Evolutionary conservation across 768 basidiomycete species (phyloP), one percentile per base, ranked within the genome.

Genomic region (Collybia sp.): DNA sequence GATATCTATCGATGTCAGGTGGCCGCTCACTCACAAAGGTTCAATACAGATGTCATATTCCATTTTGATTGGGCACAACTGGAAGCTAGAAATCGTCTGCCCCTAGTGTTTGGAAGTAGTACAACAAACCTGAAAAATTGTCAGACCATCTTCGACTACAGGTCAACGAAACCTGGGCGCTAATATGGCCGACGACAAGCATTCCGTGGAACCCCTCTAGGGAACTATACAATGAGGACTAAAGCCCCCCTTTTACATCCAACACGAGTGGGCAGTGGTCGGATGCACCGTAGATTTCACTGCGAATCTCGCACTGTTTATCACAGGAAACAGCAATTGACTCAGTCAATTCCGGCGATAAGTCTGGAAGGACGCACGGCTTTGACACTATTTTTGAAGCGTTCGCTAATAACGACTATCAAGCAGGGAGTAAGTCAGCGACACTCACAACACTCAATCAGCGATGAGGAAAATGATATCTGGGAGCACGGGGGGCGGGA

Each of bases 241-340:
- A 71, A n/a, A 68, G 46, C 6, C 48, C 60, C 11, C 75, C 77
- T 25, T 77, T 73, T 40, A 91, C 72, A 58, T 94, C 92, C 66
- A 93, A 64, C 11, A 88, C 78, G 13, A 93, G 62, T 5, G 92
- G 92, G 51, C 86, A 78, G 59, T 93, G 90, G 57, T 93, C 91
- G 20, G 88, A 91, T 30, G 88, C 90, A 11, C 91, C 90, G 44
- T 88, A 93, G 42, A 91, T 86, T 56, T 89, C 88, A 51, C 76
- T 77, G 34, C 91, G 73, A 46, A 93, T 93, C 63, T 92, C 91
- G 58, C 91, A 93, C 79, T 77, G 33, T 3, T 36, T 42, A 36
- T 38, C 46, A 56, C 40, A 19, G 47, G 15, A 3, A 25, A 25
- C 8, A 25, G 25, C 8, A 16, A 12, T 45, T 50, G 36, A 49